Percentiles rank a stretch among this genome's conserved stretches.
phyloP scores from a whole-genome alignment of 2,329 filamentous ascomycete genomes.

The Alternaria sp. region DNA sequence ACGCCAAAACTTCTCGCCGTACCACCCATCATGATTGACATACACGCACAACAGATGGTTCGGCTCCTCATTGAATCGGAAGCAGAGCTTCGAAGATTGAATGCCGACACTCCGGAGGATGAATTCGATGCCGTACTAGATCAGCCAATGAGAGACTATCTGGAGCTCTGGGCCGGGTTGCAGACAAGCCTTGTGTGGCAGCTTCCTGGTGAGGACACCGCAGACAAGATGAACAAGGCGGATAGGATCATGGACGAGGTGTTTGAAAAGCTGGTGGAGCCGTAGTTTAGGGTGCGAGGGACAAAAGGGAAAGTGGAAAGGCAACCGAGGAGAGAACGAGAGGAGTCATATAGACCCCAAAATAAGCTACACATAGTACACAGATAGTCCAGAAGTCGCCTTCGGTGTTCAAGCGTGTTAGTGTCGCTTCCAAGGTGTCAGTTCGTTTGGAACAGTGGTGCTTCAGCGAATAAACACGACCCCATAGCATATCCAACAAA shows the following conservation, averaged over 20 bases:
- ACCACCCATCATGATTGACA: neutral
- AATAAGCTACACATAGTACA: neutral
- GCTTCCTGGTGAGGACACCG: neutral
- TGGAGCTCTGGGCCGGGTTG: neutral
- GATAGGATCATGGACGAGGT: constrained; percentile 1
- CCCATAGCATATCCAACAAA: neutral
- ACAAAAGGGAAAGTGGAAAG: neutral
- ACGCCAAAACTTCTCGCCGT: neutral
- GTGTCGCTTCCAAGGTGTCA: neutral
- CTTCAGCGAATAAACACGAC: neutral
- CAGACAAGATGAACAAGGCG: neutral
- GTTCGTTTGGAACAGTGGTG: neutral
- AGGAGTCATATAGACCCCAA: neutral
- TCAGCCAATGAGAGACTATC: neutral
- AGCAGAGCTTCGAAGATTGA: neutral
- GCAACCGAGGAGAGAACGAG: no score
- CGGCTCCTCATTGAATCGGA: neutral
- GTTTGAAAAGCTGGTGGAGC: constrained; percentile 7
- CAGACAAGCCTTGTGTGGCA: neutral
- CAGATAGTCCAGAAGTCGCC: no score
- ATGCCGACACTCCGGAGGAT: neutral
- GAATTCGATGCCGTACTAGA: neutral
- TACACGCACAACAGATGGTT: neutral
- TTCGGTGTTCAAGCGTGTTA: neutral
- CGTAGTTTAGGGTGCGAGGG: neutral